Percentiles rank a stretch among this genome's conserved stretches.
These are phyloP conservation scores for Dillenia suffruticosa DNA, from an alignment of 164 flowering plant species.

Conservation along the genomic window DNA sequence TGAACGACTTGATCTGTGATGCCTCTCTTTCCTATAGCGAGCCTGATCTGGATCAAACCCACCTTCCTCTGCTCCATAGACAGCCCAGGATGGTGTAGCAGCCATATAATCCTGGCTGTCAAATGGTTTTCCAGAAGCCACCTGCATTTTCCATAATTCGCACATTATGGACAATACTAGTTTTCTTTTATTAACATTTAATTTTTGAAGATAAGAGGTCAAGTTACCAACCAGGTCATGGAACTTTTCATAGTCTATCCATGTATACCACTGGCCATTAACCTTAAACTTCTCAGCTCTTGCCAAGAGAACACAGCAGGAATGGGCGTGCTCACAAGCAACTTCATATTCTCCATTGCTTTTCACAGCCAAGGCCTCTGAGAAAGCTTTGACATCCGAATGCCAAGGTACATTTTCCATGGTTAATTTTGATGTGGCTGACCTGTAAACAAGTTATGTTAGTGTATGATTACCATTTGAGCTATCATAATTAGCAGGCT, in stretches of 20 bases:
- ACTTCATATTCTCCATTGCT: slow-evolving; percentile 88
- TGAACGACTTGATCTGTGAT: slow-evolving; percentile 43
- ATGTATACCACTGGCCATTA: slow-evolving; percentile 88
- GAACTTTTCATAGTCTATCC: slow-evolving; percentile 98
- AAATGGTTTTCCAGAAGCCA: slow-evolving; percentile 77
- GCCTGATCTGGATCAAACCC: slow-evolving; percentile 92
- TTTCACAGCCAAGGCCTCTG: slow-evolving; percentile 76
- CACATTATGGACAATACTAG: too few species aligned
- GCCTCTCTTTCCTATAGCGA: slow-evolving; percentile 78
- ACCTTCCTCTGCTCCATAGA: slow-evolving; percentile 92
- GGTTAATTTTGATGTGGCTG: slow-evolving; percentile 94
- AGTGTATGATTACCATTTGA: neutral
- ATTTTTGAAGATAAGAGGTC: too few species aligned
- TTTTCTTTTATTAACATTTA: too few species aligned
- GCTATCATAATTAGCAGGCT: neutral
- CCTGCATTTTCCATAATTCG: slow-evolving; percentile 35
- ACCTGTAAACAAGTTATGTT: slow-evolving; percentile 30
- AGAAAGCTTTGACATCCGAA: slow-evolving; percentile 86
- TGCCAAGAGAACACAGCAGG: slow-evolving; percentile 97
- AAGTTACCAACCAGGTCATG: slow-evolving; percentile 72
- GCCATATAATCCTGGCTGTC: slow-evolving; percentile 83
- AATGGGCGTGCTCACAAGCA: slow-evolving; percentile 96
- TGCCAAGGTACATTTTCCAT: slow-evolving; percentile 99
- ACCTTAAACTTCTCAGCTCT: slow-evolving; percentile 74
- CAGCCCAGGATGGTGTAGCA: slow-evolving; percentile 91